Base-by-base conservation (phyloP, 2,329 filamentous ascomycete genomes). In the Myriosclerotinia scirpicola region DNA sequence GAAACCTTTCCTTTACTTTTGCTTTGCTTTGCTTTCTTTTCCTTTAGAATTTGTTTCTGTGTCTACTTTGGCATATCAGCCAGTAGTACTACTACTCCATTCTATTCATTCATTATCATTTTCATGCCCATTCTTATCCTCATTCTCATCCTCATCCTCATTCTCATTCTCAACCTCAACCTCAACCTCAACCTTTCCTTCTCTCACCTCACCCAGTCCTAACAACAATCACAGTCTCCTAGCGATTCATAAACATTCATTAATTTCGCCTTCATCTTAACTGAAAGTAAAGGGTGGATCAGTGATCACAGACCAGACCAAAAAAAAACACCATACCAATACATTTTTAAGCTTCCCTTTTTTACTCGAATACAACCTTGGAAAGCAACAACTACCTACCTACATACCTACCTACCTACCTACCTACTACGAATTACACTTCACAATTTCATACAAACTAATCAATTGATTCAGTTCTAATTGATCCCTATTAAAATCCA, bases 401-500 rank as follows among this genome's bases (percentile, higher is more conserved):
- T 20, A 48, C 20, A 9, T 48, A 48, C 44, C 20, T 17, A 22
- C 20, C 36, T 40, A 26, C 36, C n/a, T 22, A 22, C 20, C 5
- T 26, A 14, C 22, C 34, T 12, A 42, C 54, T 9, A 36, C 50
- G 17, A 30, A 36, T 26, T 26, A 42, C 22, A 26, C 22, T 56
- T 26, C 34, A 42, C 15, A 26, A 53, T 26, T 34, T 34, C 14
- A 40, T 55, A 42, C 15, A 26, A 26, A 26, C 26, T 30, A 20
- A 44, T 44, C 17, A 4, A 56, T 30, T 26, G 30, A 44, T 30
- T 58, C 38, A 20, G 26, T 44, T 20, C 54, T 58, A 22, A 20
- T 58, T 44, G 40, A 44, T 58, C 40, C 54, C 38, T 44, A 54
- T 44, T 56, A 8, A 14, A 40, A 26, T 62, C 59, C 44, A 62